phyloP scores from a whole-genome alignment of 2,329 filamentous ascomycete genomes.

The Dryadomyces quercivorus region DNA sequence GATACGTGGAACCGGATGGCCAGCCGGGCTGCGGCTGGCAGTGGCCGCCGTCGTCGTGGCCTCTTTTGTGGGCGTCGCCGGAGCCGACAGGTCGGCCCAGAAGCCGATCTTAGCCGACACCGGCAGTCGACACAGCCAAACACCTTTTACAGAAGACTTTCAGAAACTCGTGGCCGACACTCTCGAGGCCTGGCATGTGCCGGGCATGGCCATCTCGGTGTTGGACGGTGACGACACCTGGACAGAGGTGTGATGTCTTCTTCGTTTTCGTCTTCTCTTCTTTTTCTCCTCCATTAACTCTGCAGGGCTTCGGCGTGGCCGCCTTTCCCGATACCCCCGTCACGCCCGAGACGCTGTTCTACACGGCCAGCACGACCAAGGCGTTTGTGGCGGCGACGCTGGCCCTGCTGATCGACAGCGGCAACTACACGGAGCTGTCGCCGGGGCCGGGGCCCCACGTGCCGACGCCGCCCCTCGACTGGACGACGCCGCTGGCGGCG shows the following conservation, averaged over 20 bases:
- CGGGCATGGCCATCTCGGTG: conserved; percentile 35
- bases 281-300: no score
- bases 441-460: conserved; percentile 5
- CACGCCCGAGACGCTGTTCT: conserved; percentile 37
- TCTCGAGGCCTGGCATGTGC: conserved; percentile 27
- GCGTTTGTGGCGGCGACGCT: conserved; percentile 37
- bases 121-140: conserved; percentile 10
- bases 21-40: not conserved
- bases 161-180: conserved; percentile 6
- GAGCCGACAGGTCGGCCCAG: conserved; percentile 10
- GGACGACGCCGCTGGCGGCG: conserved; percentile 31
- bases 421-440: conserved; percentile 18
- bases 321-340: conserved; percentile 25
- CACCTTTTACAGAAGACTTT: conserved; percentile 9
- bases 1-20: not conserved
- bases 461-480: conserved; percentile 20
- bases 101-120: conserved; percentile 21
- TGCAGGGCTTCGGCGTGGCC: conserved; percentile 30
- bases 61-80: not conserved
- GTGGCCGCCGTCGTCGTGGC: not conserved
- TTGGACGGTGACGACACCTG: conserved; percentile 30
- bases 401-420: conserved; percentile 31
- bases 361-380: conserved; percentile 41
- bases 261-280: not conserved
- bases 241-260: conserved; percentile 20